Percentiles rank a stretch among this genome's conserved stretches.
phyloP scores from a whole-genome alignment of 192 early-diverging fungal species.

The Spizellomyces sp. region DNA sequence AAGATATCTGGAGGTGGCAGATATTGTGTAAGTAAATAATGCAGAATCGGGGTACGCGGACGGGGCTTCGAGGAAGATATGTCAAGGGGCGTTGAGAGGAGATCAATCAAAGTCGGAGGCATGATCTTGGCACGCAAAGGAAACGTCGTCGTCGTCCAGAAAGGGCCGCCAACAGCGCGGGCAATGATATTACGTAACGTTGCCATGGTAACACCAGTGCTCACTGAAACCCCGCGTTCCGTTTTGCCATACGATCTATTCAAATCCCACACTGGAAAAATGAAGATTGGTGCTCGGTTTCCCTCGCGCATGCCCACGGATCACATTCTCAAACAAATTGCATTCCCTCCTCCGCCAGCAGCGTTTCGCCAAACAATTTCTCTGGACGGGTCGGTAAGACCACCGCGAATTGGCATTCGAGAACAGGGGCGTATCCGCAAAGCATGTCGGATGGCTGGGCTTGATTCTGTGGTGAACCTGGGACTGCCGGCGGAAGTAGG shows the following conservation, averaged over 20 bases:
- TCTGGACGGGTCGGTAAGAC: slow-evolving; percentile 35
- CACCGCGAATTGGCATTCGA: slow-evolving; percentile 37
- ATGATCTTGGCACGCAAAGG: no score
- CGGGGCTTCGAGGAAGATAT: no score
- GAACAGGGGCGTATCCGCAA: slow-evolving; percentile 47
- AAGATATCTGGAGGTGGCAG: no score
- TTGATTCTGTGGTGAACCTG: slow-evolving; percentile 34
- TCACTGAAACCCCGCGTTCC: not conserved
- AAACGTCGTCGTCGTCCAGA: no score
- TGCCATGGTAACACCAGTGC: not conserved
- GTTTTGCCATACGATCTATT: not conserved
- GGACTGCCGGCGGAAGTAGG: slow-evolving; percentile 27
- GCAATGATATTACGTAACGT: no score
- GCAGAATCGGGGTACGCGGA: no score
- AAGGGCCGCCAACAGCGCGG: no score
- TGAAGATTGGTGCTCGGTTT: slow-evolving; percentile 35
- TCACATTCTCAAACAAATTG: slow-evolving; percentile 49
- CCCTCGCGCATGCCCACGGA: slow-evolving; percentile 46
- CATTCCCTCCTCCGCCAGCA: slow-evolving; percentile 41
- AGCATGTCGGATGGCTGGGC: slow-evolving; percentile 41
- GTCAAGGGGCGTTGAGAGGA: no score
- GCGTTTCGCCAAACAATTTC: slow-evolving; percentile 19
- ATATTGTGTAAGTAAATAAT: no score
- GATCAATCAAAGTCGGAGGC: no score
- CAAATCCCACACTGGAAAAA: not conserved